Percentiles rank a stretch among this genome's conserved stretches.
phyloP scores from a whole-genome alignment of 176 grass and related monocot genomes.

The Oryza punctata region DNA sequence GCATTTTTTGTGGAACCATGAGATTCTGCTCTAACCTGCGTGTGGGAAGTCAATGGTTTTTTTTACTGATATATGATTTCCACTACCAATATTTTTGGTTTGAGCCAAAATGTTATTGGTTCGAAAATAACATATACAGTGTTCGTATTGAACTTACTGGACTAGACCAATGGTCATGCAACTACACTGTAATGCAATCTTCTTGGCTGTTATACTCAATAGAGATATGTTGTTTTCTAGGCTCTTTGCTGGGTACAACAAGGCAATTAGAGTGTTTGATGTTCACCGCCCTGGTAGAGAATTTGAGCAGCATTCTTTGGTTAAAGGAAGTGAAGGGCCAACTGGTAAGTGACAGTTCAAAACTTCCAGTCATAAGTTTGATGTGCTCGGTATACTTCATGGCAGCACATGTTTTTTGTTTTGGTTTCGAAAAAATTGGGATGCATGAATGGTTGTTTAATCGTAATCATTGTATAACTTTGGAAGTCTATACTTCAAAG shows the following conservation, averaged over 20 bases:
- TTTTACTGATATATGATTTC: conserved; percentile 7
- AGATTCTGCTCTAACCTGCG: neutral
- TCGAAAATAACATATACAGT: neutral
- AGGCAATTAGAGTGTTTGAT: conserved; percentile 90
- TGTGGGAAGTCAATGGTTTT: neutral
- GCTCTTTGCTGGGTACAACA: conserved; percentile 98
- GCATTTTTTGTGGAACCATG: conserved; percentile 17
- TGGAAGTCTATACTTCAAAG: conserved; percentile 1
- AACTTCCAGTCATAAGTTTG: neutral
- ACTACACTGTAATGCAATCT: neutral
- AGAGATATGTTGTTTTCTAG: conserved; percentile 50
- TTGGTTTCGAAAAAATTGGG: neutral
- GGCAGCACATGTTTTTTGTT: conserved; percentile 9
- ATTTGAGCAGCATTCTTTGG: conserved; percentile 78
- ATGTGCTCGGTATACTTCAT: conserved; percentile 10
- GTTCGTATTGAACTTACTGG: neutral
- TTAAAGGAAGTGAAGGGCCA: conserved; percentile 67
- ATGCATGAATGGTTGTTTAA: neutral
- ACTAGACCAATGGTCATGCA: neutral
- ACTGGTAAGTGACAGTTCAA: conserved; percentile 58
- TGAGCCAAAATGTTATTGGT: neutral
- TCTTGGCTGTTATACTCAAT: conserved; percentile 26
- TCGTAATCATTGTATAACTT: neutral
- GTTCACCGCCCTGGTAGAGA: conserved; percentile 94
- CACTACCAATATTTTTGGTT: neutral